Percentiles rank a stretch among this genome's conserved stretches.
These are phyloP conservation scores for Phaseolus lunatus DNA, from an alignment of 306 rosid genomes.

Conservation along the genomic window DNA sequence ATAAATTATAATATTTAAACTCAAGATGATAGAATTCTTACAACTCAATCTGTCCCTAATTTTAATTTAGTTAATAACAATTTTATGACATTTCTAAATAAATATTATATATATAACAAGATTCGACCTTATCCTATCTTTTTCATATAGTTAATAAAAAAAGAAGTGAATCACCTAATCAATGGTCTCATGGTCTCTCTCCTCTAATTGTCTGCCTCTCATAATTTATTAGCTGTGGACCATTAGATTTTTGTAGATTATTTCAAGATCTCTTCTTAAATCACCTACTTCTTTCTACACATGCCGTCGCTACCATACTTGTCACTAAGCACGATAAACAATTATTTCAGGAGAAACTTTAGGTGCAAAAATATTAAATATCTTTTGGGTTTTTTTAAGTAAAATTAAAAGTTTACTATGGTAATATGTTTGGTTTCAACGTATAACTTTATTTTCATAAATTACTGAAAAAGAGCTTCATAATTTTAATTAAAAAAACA, in stretches of 20 bases:
- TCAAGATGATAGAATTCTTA: too few relatives aligned
- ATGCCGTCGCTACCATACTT: neutral
- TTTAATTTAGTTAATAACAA: too few relatives aligned
- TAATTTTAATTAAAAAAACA: neutral
- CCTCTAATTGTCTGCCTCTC: neutral
- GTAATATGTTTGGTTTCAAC: neutral
- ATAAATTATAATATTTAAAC: too few relatives aligned
- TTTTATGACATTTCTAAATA: too few relatives aligned
- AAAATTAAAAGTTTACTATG: neutral
- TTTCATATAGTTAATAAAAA: neutral
- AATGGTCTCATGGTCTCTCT: neutral
- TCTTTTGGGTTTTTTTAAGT: too few relatives aligned
- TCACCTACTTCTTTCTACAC: constrained; percentile 10
- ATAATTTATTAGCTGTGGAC: neutral
- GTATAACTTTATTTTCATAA: neutral
- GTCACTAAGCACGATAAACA: too few relatives aligned
- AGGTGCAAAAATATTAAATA: neutral
- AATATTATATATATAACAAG: neutral
- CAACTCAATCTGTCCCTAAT: too few relatives aligned
- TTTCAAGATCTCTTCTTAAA: neutral
- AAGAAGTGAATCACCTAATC: neutral
- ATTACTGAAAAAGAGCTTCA: neutral
- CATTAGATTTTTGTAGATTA: neutral
- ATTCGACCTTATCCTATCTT: neutral
- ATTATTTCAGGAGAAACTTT: neutral